phyloP scores from a whole-genome alignment of 352 stramenopile genomes.

The Pythium periplocum region DNA sequence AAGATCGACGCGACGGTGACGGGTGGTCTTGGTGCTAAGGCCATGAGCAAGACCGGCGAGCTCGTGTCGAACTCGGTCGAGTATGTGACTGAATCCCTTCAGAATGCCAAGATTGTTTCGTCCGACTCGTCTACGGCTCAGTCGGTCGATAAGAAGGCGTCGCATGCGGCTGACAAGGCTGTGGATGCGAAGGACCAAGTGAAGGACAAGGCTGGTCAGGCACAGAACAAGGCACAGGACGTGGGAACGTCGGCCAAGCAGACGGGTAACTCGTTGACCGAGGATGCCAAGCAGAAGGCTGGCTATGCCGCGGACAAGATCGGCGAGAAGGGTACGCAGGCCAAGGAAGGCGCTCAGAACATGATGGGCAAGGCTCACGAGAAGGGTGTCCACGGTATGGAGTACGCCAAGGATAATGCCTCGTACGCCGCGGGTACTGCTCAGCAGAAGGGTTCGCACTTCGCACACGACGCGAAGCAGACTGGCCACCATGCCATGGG shows the following conservation, averaged over 20 bases:
- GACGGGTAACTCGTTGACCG: slow-evolving; percentile 8
- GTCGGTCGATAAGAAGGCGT: slow-evolving; percentile 22
- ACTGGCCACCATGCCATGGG: too few relatives aligned
- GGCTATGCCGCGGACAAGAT: slow-evolving; percentile 18
- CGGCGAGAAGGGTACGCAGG: slow-evolving; percentile 14
- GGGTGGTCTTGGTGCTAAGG: slow-evolving; percentile 43
- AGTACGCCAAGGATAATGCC: too few relatives aligned
- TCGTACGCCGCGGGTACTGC: too few relatives aligned
- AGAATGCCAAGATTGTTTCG: slow-evolving; percentile 48
- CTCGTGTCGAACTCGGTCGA: slow-evolving; percentile 57
- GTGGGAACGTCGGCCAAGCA: slow-evolving; percentile 24
- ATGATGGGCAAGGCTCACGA: too few relatives aligned
- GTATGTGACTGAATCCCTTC: slow-evolving; percentile 59
- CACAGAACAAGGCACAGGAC: slow-evolving; percentile 22
- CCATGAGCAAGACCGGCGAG: slow-evolving; percentile 44
- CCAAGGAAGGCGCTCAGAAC: slow-evolving; percentile 4
- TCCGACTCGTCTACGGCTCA: slow-evolving; percentile 39
- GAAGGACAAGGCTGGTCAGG: slow-evolving; percentile 10
- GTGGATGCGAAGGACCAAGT: slow-evolving; percentile 16
- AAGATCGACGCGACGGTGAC: slow-evolving; percentile 66
- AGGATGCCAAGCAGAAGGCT: slow-evolving; percentile 22
- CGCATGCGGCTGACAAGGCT: slow-evolving; percentile 20
- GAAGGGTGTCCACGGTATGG: too few relatives aligned
- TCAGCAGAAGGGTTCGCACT: too few relatives aligned
- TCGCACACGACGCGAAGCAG: too few relatives aligned